A percentile compares a stretch with the other conserved stretches of the same genome.
These are phyloP conservation scores for Pseudoneurospora amorphoporcata DNA, from an alignment of 495 filamentous ascomycete genomes.

Conservation along the genomic window DNA sequence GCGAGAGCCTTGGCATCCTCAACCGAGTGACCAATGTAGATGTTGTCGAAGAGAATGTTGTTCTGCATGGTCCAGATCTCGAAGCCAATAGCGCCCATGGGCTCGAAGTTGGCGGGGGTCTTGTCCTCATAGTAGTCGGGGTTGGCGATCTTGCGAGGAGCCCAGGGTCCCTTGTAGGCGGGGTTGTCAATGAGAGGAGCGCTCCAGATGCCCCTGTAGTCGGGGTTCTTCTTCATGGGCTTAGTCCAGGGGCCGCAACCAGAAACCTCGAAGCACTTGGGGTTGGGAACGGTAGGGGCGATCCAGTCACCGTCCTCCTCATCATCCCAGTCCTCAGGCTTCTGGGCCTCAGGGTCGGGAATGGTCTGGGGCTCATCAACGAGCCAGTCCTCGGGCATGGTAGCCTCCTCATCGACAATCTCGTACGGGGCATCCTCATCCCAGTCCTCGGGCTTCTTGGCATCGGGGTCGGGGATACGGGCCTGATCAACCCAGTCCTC, in stretches of 20 bases:
- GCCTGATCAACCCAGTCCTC: conserved; percentile 91
- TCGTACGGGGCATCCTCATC: conserved; percentile 97
- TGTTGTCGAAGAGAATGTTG: conserved; percentile 98
- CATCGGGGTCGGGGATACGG: conserved; percentile 83
- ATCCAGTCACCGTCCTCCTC: conserved; percentile 99
- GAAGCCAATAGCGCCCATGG: conserved; percentile 96
- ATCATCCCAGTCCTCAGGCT: conserved; percentile 99
- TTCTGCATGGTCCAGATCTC: conserved; percentile 99
- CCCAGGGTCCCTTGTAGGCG: conserved; percentile 94
- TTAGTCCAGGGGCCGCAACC: conserved; percentile 91
- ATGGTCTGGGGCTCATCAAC: conserved; percentile 78
- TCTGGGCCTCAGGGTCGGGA: conserved; percentile 92
- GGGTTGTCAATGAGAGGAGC: conserved; percentile 95
- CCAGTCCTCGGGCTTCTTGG: conserved; percentile 96
- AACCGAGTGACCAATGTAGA: conserved; percentile 97
- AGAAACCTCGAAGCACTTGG: conserved; percentile 87
- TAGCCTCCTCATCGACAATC: conserved; percentile 87
- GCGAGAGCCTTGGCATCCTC: conserved; percentile 88
- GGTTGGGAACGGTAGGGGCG: conserved; percentile 85
- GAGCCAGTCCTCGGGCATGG: conserved; percentile 91
- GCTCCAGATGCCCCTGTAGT: conserved; percentile 98
- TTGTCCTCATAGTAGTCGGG: conserved; percentile 97
- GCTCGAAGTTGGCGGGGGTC: conserved; percentile 90
- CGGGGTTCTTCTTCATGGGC: conserved; percentile 91
- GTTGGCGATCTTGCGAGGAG: conserved; percentile 92